Evolutionary conservation across 805 yeast species (phyloP), one percentile per base, ranked within the genome.

Genomic region (Wickerhamiella occidentalis): DNA sequence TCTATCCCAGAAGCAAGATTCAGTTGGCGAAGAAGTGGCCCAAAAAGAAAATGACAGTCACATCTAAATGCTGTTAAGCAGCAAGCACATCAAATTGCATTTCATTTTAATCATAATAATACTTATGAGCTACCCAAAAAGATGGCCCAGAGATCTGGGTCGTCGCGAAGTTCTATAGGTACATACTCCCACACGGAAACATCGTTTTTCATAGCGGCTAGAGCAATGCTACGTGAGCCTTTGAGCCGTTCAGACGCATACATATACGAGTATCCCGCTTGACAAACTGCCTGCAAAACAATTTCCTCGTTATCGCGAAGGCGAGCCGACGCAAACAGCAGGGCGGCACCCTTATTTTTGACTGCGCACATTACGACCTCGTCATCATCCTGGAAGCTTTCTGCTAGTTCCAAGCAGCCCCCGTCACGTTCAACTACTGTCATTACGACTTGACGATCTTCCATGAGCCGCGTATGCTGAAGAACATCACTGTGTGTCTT

Each of bases 1-100:
- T 77, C 41, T 81, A 74, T 58, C 97, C 97, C 0, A 67, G 72
- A 15, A 70, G 68, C 1, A 64, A 71, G 18, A 83, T 92, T n/a
- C 96, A 92, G 57, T 57, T 63, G 45, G 95, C 80, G 0, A 67
- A 73, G 2, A 85, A 87, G 63, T 88, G 96, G 96, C 95, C 65
- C 13, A 17, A 13, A 15, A 33, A 33, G 19, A 17, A 29, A 29
- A 4, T 29, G 13, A 11, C 4, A 4, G 11, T 11, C 11, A 13
- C 33, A 4, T 4, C n/a, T 13, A 13, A 29, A 29, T 29, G 26
- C 26, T 23, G 8, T n/a, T 23, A 23, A 8, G 26, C 26, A 23
- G 26, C 26, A n/a, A n/a, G n/a, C n/a, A n/a, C n/a, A n/a, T n/a
- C n/a, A n/a, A n/a, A n/a, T n/a, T n/a, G n/a, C n/a, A n/a, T n/a